These are phyloP conservation scores for Penicillium soppii DNA, from an alignment of 495 filamentous ascomycete species.

Conservation along the genomic window DNA sequence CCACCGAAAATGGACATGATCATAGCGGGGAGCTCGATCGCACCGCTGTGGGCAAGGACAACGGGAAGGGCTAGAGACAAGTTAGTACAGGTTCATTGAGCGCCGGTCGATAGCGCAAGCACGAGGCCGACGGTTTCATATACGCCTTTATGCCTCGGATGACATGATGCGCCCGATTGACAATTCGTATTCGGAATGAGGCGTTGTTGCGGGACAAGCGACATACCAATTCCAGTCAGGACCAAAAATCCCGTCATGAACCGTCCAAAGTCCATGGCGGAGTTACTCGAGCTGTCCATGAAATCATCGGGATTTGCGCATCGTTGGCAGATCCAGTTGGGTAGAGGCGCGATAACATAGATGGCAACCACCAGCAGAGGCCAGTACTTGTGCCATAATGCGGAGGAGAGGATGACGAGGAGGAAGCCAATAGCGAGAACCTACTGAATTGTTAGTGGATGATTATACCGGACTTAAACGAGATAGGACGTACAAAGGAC, in stretches of 20 bases:
- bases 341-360: conserved; percentile 88
- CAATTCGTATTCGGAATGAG: background rate
- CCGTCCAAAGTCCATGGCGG: conserved; percentile 83
- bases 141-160: background rate
- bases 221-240: conserved; percentile 96
- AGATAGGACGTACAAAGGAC: conserved; percentile 70
- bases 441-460: conserved; percentile 40
- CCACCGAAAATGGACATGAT: conserved; percentile 92
- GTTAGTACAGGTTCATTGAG: conserved; percentile 29
- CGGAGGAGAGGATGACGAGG: conserved; percentile 96
- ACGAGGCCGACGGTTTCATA: background rate
- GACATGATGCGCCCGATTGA: background rate
- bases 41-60: conserved; percentile 77
- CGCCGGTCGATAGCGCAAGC: background rate
- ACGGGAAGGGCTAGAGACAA: conserved; percentile 74
- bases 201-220: background rate
- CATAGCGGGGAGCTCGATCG: conserved; percentile 84
- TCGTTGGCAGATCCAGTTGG: conserved; percentile 90
- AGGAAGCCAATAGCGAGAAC: conserved; percentile 98
- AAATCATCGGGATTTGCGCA: conserved; percentile 96
- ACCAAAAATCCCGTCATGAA: conserved; percentile 96
- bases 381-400: conserved; percentile 89
- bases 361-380: conserved; percentile 93
- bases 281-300: conserved; percentile 78
- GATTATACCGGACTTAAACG: background rate